Evolutionary conservation across 2,329 filamentous ascomycete species (phyloP).

Genomic region (Chaetothyriales sp.): DNA sequence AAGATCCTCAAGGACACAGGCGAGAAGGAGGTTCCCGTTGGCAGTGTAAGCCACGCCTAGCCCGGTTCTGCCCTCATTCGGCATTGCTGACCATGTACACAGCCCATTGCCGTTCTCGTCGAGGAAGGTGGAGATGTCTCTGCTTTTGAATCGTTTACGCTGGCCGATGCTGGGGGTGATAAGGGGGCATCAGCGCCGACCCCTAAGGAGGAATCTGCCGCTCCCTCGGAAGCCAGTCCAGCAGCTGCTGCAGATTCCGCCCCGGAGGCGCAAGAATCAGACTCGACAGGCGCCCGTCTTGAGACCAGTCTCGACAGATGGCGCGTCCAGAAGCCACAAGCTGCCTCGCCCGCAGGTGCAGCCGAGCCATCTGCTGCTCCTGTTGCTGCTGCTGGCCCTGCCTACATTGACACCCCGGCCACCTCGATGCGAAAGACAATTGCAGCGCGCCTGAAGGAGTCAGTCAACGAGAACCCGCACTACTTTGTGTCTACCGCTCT

Average conservation of each 20-base stretch:
- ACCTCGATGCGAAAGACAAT: slow-evolving; percentile 97
- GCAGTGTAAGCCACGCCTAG: slow-evolving; percentile 53
- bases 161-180: slow-evolving; percentile 82
- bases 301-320: slow-evolving; percentile 73
- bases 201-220: slow-evolving; percentile 49
- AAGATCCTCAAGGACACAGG: slow-evolving; percentile 88
- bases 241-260: slow-evolving; percentile 36
- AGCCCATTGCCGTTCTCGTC: slow-evolving; percentile 93
- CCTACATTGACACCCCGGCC: slow-evolving; percentile 71
- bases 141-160: slow-evolving; percentile 75
- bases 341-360: slow-evolving; percentile 47
- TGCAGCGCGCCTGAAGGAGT: slow-evolving; percentile 76
- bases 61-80: neutral
- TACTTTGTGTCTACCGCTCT: slow-evolving; percentile 89
- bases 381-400: slow-evolving; percentile 40
- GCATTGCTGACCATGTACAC: slow-evolving; percentile 19
- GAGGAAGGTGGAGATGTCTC: slow-evolving; percentile 78
- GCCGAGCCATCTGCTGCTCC: slow-evolving; percentile 32
- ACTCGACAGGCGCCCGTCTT: slow-evolving; percentile 52
- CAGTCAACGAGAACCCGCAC: slow-evolving; percentile 86
- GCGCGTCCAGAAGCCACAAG: slow-evolving; percentile 77
- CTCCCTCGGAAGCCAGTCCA: slow-evolving; percentile 47
- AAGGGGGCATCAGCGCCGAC: slow-evolving; percentile 46
- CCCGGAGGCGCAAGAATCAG: slow-evolving; percentile 52
- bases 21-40: slow-evolving; percentile 84